A percentile compares a stretch with the other conserved stretches of the same genome.
Evolutionary conservation across 192 early-diverging fungal species (phyloP).

Genomic region (Coemansia nantahalensis): DNA sequence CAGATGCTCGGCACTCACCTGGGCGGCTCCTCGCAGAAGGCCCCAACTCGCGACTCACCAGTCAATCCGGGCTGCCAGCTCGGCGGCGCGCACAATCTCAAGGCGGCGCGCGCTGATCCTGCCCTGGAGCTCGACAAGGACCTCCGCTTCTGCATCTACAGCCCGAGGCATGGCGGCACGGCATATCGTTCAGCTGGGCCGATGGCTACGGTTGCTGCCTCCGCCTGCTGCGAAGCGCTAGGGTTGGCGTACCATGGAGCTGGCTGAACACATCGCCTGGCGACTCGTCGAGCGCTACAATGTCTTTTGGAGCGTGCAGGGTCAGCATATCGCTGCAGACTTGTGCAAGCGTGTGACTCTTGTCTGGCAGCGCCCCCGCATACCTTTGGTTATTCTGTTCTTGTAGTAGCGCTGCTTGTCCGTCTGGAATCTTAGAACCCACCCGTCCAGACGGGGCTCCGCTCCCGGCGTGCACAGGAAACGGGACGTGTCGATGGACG

Average conservation of each 20-base stretch:
- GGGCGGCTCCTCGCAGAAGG: not conserved
- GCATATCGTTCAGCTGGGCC: no score
- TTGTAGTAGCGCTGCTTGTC: slow-evolving; percentile 48
- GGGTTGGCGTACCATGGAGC: slow-evolving; percentile 62
- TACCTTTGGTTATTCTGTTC: slow-evolving; percentile 32
- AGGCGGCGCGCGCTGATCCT: slow-evolving; percentile 59
- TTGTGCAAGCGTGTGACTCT: no score
- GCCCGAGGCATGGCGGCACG: no score
- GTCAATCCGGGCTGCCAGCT: slow-evolving; percentile 37
- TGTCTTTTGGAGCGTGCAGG: no score
- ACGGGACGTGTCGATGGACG: slow-evolving; percentile 24
- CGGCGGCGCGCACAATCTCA: slow-evolving; percentile 59
- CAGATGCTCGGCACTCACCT: no score
- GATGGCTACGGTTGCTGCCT: no score
- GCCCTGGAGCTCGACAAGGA: slow-evolving; percentile 70
- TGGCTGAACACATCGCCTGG: slow-evolving; percentile 84
- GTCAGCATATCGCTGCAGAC: not conserved
- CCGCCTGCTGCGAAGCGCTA: no score
- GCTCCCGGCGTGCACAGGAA: slow-evolving; percentile 1
- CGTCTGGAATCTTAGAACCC: slow-evolving; percentile 44
- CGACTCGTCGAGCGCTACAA: slow-evolving; percentile 70
- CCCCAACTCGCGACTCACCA: slow-evolving; percentile 47
- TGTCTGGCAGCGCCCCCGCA: not conserved
- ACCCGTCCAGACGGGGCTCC: slow-evolving; percentile 3
- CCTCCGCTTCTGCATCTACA: slow-evolving; percentile 79